Evolutionary conservation across 441 rosid species (phyloP).

Genomic region (Francoa sonchifolia): DNA sequence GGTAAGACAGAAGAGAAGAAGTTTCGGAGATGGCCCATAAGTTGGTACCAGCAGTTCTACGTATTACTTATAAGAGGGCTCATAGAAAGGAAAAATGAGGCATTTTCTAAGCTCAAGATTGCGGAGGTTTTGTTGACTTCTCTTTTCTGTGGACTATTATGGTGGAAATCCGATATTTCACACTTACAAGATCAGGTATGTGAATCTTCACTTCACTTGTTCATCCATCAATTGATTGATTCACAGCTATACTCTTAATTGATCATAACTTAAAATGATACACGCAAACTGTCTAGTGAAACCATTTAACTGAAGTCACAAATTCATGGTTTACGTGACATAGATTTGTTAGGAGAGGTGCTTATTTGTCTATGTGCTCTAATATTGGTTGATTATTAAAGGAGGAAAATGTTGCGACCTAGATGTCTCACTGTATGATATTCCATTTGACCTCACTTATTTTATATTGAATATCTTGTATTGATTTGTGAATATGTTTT

Average conservation of each 20-base stretch:
- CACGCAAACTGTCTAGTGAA: no score
- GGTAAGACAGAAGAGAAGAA: constrained; percentile 5
- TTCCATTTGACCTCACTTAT: no score
- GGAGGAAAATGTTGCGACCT: no score
- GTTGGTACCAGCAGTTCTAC: constrained; percentile 49
- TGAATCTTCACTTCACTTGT: neutral
- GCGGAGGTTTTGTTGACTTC: constrained; percentile 25
- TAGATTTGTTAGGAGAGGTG: no score
- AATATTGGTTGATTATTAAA: no score
- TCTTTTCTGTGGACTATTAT: constrained; percentile 27
- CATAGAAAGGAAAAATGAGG: constrained; percentile 32
- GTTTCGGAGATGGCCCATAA: constrained; percentile 25
- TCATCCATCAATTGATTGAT: neutral
- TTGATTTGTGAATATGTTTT: no score
- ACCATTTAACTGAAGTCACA: no score
- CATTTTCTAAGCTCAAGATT: constrained; percentile 27
- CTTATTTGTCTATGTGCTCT: no score
- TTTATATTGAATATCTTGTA: no score
- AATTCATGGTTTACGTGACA: no score
- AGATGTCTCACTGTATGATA: no score
- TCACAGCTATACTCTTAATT: neutral
- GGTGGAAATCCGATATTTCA: constrained; percentile 36
- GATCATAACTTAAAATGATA: neutral
- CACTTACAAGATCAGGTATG: constrained; percentile 62
- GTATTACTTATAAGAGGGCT: constrained; percentile 34